Percentiles rank a stretch among this genome's conserved stretches.
Conservation (phyloP, 768 basidiomycete genomes). For the Hygrocybe coccinea region DNA sequence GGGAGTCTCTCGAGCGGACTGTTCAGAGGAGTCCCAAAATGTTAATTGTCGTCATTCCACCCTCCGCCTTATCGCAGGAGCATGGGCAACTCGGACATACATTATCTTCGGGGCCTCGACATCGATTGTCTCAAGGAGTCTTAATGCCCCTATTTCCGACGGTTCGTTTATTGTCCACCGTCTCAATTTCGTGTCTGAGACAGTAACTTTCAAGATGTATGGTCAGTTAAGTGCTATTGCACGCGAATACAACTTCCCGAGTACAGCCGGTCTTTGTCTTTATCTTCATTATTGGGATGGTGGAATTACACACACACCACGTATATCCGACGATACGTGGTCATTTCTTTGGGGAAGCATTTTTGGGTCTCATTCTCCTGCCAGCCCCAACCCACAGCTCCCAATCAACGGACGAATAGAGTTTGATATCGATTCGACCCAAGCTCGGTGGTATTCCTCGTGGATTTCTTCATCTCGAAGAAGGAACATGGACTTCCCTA, state of each 20-base stretch:
- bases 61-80: slow-evolving; percentile 51
- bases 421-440: slow-evolving; percentile 75
- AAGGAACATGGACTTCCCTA: slow-evolving; percentile 39
- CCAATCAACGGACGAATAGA: slow-evolving; percentile 78
- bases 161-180: slow-evolving; percentile 32
- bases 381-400: slow-evolving; percentile 28
- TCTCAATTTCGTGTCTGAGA: slow-evolving; percentile 2
- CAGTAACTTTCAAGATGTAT: slow-evolving; percentile 49
- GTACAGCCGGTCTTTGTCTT: slow-evolving; percentile 70
- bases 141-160: slow-evolving; percentile 74
- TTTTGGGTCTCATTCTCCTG: slow-evolving; percentile 39
- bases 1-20: slow-evolving; percentile 41
- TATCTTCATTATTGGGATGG: slow-evolving; percentile 63
- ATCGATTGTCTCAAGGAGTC: slow-evolving; percentile 62
- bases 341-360: slow-evolving; percentile 62
- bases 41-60: slow-evolving; percentile 65
- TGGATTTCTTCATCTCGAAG: slow-evolving; percentile 57
- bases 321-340: slow-evolving; percentile 79
- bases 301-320: slow-evolving; percentile 54
- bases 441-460: slow-evolving; percentile 73
- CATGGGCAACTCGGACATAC: slow-evolving; percentile 57
- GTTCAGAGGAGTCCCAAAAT: slow-evolving; percentile 42
- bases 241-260: slow-evolving; percentile 77
- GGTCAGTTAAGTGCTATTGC: slow-evolving; percentile 75
- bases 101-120: slow-evolving; percentile 51